Percentiles rank a stretch among this genome's conserved stretches.
Conservation (phyloP, 2,329 filamentous ascomycete species). For the Emergomyces orientalis region DNA sequence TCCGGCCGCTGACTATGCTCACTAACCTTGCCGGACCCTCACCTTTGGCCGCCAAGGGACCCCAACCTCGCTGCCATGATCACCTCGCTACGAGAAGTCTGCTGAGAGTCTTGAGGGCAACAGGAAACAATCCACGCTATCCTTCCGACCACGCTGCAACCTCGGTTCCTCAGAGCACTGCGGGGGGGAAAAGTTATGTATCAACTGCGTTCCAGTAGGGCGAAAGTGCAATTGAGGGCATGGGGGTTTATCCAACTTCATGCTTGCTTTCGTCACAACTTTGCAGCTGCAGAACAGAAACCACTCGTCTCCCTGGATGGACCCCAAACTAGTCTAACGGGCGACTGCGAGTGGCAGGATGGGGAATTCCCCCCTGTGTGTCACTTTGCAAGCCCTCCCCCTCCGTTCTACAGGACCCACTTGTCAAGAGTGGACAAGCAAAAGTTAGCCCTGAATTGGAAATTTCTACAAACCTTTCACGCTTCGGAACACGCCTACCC, state of each 20-base stretch:
- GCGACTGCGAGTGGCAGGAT: not conserved
- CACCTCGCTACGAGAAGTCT: not conserved
- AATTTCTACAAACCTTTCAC: not conserved
- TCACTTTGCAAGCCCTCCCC: not conserved
- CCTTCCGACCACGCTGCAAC: not conserved
- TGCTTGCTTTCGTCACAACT: slow-evolving; percentile 2
- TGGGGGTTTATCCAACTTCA: not conserved
- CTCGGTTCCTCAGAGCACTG: not conserved
- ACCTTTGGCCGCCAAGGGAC: not conserved
- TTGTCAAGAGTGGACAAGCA: not conserved
- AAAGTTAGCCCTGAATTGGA: not conserved
- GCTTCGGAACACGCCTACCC: not conserved
- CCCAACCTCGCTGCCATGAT: not conserved
- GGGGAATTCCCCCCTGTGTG: not conserved
- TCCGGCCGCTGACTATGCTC: not conserved
- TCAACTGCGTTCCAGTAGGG: not conserved
- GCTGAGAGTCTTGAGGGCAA: not conserved
- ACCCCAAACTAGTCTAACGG: not conserved
- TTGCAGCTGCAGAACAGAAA: slow-evolving; percentile 1
- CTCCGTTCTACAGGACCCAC: not conserved
- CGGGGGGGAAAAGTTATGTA: not conserved
- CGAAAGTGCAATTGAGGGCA: not conserved
- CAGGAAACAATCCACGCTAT: not conserved
- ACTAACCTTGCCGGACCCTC: not conserved
- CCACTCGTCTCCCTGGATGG: not conserved